Conservation (phyloP, 2,329 filamentous ascomycete species). For the Fusarium napiforme region DNA sequence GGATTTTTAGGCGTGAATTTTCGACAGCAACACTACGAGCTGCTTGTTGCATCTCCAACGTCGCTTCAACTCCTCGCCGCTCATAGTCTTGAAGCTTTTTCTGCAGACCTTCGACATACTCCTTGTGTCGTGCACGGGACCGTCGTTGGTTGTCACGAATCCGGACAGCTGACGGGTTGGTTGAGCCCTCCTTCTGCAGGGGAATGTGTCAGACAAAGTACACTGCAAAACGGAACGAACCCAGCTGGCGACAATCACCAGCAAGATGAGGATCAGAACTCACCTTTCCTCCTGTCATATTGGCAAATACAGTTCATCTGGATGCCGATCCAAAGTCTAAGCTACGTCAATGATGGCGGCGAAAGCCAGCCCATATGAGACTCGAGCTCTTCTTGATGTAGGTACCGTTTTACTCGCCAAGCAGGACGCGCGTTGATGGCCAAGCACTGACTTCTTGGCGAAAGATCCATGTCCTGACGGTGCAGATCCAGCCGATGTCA, state of each 20-base stretch:
- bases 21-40: constrained; percentile 61
- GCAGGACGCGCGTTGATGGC: constrained; percentile 47
- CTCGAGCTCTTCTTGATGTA: constrained; percentile 44
- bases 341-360: constrained; percentile 37
- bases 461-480: constrained; percentile 43
- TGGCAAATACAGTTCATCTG: constrained; percentile 37
- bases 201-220: constrained; percentile 36
- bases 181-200: constrained; percentile 42
- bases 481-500: constrained; percentile 46
- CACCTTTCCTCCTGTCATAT: constrained; percentile 46
- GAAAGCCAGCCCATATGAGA: constrained; percentile 40
- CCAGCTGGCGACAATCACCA: constrained; percentile 11
- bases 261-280: constrained; percentile 31
- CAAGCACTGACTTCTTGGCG: constrained; percentile 45
- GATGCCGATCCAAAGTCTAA: constrained; percentile 36
- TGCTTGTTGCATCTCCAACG: constrained; percentile 64
- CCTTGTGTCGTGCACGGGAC: constrained; percentile 62
- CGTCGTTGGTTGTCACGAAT: constrained; percentile 65
- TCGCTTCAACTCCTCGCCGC: constrained; percentile 59
- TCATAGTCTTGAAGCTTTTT: constrained; percentile 59
- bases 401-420: constrained; percentile 44
- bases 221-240: constrained; percentile 11
- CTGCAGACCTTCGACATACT: constrained; percentile 61
- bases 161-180: constrained; percentile 51
- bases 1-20: constrained; percentile 57